Conservation (phyloP, 2,329 filamentous ascomycete genomes). For the Aureobasidium sp. region DNA sequence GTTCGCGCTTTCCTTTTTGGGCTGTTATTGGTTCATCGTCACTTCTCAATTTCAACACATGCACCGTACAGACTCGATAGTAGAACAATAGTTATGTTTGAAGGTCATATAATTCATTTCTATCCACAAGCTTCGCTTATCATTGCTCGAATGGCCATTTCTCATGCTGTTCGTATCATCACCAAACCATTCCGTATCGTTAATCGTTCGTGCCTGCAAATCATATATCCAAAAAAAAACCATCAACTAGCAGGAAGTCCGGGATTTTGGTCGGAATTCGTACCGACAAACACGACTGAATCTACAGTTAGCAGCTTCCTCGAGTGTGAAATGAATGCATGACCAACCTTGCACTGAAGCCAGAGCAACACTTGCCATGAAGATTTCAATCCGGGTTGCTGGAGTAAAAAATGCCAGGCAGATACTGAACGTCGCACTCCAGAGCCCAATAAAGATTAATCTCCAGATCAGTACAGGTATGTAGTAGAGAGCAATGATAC, state of each 20-base stretch:
- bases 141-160: neutral
- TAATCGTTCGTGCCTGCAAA: neutral
- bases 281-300: slow-evolving; percentile 24
- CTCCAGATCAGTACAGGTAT: slow-evolving; percentile 19
- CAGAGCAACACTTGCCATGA: slow-evolving; percentile 22
- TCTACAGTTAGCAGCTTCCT: no score
- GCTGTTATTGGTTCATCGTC: neutral
- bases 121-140: neutral
- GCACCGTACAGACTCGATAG: neutral
- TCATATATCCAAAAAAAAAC: slow-evolving; percentile 4
- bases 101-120: neutral
- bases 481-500: slow-evolving; percentile 24
- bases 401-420: slow-evolving; percentile 21
- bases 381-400: slow-evolving; percentile 23
- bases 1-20: slow-evolving; percentile 1
- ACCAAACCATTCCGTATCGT: neutral
- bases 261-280: neutral
- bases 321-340: no score
- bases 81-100: neutral
- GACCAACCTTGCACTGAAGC: slow-evolving; percentile 20
- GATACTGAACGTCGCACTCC: slow-evolving; percentile 21
- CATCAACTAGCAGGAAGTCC: neutral
- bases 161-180: neutral
- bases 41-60: neutral
- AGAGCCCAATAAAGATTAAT: slow-evolving; percentile 21